Percentiles rank a stretch among this genome's conserved stretches.
Evolutionary conservation across 257 asterid species (phyloP).

Genomic region (Fraxinus americana): DNA sequence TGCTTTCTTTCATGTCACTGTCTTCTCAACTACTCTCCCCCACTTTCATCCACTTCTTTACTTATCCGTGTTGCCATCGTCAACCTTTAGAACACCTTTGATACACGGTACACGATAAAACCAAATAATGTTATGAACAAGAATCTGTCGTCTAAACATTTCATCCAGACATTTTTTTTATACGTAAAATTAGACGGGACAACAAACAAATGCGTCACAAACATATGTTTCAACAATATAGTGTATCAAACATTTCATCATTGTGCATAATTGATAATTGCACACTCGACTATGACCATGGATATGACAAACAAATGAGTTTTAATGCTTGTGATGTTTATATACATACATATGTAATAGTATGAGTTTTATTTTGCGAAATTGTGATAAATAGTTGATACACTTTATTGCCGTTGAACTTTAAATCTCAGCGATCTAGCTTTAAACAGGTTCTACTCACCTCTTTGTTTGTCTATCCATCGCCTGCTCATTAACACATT

Average conservation of each 20-base stretch:
- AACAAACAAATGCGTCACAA: neutral
- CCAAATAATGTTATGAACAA: neutral
- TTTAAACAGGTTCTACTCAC: too few relatives aligned
- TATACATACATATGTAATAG: neutral
- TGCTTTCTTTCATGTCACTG: conserved; percentile 28
- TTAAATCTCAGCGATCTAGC: too few relatives aligned
- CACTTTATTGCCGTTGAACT: too few relatives aligned
- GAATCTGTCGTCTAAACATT: too few relatives aligned
- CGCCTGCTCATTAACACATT: too few relatives aligned
- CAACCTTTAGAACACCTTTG: neutral
- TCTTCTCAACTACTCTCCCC: conserved; percentile 31
- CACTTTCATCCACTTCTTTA: neutral
- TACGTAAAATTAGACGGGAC: neutral
- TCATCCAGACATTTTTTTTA: too few relatives aligned
- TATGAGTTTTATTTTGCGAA: neutral
- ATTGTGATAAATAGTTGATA: neutral
- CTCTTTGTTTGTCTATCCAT: too few relatives aligned
- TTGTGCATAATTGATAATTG: neutral
- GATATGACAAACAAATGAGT: neutral
- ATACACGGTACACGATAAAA: neutral
- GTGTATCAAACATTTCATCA: neutral
- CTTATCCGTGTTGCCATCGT: neutral
- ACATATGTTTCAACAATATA: neutral
- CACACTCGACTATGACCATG: neutral
- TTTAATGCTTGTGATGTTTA: neutral